These are phyloP conservation scores for Cercis canadensis DNA, from an alignment of 306 rosid genomes.

Conservation along the genomic window DNA sequence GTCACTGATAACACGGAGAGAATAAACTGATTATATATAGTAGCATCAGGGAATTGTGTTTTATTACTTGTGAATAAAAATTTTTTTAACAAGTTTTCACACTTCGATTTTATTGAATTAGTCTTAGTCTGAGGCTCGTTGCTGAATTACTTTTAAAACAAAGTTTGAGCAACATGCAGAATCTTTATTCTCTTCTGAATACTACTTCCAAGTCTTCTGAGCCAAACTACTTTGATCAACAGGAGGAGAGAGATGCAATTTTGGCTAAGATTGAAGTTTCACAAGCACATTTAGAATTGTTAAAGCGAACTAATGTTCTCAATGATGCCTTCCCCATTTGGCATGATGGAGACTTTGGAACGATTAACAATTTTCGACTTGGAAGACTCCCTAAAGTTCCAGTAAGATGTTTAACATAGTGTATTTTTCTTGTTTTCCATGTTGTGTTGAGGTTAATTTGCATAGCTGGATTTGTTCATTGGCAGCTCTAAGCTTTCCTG, in stretches of 20 bases:
- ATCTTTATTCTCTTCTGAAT: background rate
- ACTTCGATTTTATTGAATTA: background rate
- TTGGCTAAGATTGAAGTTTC: slow-evolving; percentile 95
- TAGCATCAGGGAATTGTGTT: slow-evolving; percentile 11
- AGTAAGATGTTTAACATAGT: slow-evolving; percentile 55
- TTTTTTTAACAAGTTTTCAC: background rate
- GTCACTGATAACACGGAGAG: background rate
- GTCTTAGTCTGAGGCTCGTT: background rate
- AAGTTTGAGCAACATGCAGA: slow-evolving; percentile 27
- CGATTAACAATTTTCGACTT: slow-evolving; percentile 93
- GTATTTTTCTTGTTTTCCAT: slow-evolving; percentile 22
- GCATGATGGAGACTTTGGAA: slow-evolving; percentile 97
- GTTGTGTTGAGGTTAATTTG: slow-evolving; percentile 27
- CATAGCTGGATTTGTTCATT: slow-evolving; percentile 8
- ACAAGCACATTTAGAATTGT: slow-evolving; percentile 91
- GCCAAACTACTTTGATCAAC: slow-evolving; percentile 45
- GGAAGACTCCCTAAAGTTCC: slow-evolving; percentile 97
- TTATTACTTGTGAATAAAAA: background rate
- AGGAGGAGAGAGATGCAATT: slow-evolving; percentile 98
- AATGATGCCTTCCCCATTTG: slow-evolving; percentile 96
- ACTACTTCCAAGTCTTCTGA: background rate
- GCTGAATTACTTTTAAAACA: slow-evolving; percentile 30
- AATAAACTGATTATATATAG: slow-evolving; percentile 9
- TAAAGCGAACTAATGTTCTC: slow-evolving; percentile 91
- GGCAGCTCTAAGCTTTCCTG: slow-evolving; percentile 25